These are phyloP conservation scores for Acorus gramineus DNA, from an alignment of 106 monocot species.

Conservation along the genomic window DNA sequence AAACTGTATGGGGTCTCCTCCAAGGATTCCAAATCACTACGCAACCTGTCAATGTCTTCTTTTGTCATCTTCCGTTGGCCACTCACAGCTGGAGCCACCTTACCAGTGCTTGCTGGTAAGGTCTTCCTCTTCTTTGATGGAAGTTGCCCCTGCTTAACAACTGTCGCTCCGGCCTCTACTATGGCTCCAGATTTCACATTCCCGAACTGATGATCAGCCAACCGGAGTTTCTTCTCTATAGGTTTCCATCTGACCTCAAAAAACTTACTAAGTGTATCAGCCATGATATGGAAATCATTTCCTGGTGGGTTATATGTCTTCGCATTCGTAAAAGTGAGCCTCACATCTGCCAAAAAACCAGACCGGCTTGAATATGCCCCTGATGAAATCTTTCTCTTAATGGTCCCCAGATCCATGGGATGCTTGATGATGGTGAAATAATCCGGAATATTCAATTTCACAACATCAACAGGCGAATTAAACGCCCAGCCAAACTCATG, in stretches of 20 bases:
- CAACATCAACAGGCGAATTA: conserved; percentile 66
- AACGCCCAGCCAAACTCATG: conserved; percentile 69
- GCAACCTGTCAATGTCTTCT: conserved; percentile 52
- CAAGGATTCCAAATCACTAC: conserved; percentile 31
- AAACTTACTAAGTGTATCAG: conserved; percentile 46
- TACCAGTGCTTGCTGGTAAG: conserved; percentile 9
- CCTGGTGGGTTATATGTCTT: conserved; percentile 76
- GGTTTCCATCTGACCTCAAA: conserved; percentile 87
- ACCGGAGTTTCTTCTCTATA: conserved; percentile 53
- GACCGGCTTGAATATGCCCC: conserved; percentile 49
- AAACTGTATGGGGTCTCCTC: conserved; percentile 44
- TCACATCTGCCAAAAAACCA: conserved; percentile 81
- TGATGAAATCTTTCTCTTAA: conserved; percentile 50
- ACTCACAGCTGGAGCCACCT: conserved; percentile 7
- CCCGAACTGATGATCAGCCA: conserved; percentile 9
- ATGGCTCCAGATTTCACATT: conserved; percentile 2
- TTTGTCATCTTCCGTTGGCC: conserved; percentile 37
- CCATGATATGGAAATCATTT: conserved; percentile 82
- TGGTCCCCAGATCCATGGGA: conserved; percentile 93
- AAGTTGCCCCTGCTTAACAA: conserved; percentile 10
- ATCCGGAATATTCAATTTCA: conserved; percentile 80
- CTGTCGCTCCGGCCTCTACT: conserved; percentile 13
- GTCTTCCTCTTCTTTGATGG: conserved; percentile 59
- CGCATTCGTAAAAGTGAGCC: conserved; percentile 87
- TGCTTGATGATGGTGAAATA: conserved; percentile 66